A percentile compares a stretch with the other conserved stretches of the same genome.
phyloP scores from a whole-genome alignment of 2,329 filamentous ascomycete species.

The Leptoxyphium fumago region DNA sequence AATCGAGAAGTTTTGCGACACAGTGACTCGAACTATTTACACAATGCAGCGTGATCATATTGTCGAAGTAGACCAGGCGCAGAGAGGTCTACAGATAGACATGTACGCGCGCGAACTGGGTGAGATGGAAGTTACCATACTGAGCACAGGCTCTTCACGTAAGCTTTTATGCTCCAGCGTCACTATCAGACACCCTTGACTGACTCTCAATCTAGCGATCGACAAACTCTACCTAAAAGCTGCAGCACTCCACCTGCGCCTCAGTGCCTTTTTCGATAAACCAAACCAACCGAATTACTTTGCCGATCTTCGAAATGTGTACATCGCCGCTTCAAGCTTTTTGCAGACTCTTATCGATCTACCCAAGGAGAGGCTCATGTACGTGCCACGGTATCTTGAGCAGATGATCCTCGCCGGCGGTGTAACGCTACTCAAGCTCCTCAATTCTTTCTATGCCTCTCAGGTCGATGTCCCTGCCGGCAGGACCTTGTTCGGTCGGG shows the following conservation, averaged over 20 bases:
- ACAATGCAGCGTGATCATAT: constrained; percentile 61
- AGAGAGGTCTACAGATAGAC: constrained; percentile 21
- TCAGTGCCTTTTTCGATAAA: constrained; percentile 70
- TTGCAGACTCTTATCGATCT: constrained; percentile 56
- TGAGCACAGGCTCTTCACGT: constrained; percentile 18
- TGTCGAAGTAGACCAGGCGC: constrained; percentile 30
- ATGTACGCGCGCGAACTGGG: constrained; percentile 23
- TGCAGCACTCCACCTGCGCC: constrained; percentile 57
- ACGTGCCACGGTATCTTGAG: constrained; percentile 60
- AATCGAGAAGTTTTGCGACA: constrained; percentile 63
- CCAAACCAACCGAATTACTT: constrained; percentile 56
- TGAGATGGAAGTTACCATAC: constrained; percentile 21
- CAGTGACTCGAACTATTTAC: constrained; percentile 65
- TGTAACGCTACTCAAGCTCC: constrained; percentile 60
- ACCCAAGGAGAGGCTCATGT: constrained; percentile 40
- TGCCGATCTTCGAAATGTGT: constrained; percentile 61
- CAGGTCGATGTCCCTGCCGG: constrained; percentile 57
- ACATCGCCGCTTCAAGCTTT: constrained; percentile 55
- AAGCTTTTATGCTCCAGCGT: constrained; percentile 3
- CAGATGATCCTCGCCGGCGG: constrained; percentile 75
- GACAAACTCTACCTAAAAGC: constrained; percentile 53
- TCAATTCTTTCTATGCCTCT: constrained; percentile 61
- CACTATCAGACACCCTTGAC: constrained; percentile 29
- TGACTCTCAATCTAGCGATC: constrained; percentile 19
- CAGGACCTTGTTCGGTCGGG: constrained; percentile 53